These are phyloP conservation scores for Tuber umbilicatum DNA, from an alignment of 495 filamentous ascomycete genomes.

Conservation along the genomic window DNA sequence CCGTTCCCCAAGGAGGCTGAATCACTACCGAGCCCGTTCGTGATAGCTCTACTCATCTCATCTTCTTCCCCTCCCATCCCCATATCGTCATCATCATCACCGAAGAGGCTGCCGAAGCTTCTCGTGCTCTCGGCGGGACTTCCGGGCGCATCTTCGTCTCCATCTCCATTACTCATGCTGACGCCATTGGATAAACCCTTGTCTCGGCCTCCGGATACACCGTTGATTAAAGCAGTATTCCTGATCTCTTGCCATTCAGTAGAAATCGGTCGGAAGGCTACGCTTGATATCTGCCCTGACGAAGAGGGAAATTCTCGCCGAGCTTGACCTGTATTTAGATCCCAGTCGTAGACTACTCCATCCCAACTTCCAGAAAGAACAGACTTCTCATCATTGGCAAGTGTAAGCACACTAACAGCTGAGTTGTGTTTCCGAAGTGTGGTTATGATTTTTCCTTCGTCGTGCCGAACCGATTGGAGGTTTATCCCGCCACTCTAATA, in stretches of 20 bases:
- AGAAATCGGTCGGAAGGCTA: conserved; percentile 65
- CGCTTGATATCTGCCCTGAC: conserved; percentile 76
- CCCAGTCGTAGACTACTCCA: conserved; percentile 88
- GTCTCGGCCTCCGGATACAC: conserved; percentile 19
- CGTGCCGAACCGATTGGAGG: conserved; percentile 86
- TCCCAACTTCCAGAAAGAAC: conserved; percentile 95
- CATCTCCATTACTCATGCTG: conserved; percentile 44
- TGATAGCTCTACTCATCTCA: conserved; percentile 74
- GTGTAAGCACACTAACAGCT: conserved; percentile 78
- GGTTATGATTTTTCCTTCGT: conserved; percentile 82
- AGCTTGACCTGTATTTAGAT: conserved; percentile 78
- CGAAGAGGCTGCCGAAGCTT: conserved; percentile 52
- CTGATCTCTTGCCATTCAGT: conserved; percentile 33
- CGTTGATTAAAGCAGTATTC: conserved; percentile 31
- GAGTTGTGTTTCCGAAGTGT: conserved; percentile 78
- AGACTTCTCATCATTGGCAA: conserved; percentile 78
- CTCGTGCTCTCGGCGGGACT: conserved; percentile 34
- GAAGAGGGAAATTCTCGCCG: conserved; percentile 63
- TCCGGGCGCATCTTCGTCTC: conserved; percentile 52
- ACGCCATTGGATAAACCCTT: conserved; percentile 48
- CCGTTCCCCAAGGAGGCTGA: conserved; percentile 7
- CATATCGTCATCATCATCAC: conserved; percentile 55
- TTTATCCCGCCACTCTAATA: conserved; percentile 72
- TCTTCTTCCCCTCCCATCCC: conserved; percentile 68
- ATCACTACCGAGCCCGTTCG: conserved; percentile 46